Evolutionary conservation across 305 asterid species (phyloP).

Genomic region (Vinca major): DNA sequence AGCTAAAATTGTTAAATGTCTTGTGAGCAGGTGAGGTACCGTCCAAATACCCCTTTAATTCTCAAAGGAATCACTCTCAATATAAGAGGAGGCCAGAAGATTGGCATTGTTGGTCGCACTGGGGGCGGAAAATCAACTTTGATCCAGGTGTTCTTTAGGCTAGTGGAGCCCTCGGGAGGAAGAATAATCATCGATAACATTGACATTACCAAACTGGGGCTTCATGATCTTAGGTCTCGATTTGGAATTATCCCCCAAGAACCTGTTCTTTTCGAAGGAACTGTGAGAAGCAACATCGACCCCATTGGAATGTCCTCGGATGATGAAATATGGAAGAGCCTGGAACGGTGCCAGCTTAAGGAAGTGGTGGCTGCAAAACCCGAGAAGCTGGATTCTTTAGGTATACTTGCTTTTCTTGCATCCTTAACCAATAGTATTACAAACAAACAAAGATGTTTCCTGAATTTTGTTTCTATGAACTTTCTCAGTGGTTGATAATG

Average conservation of each 20-base stretch:
- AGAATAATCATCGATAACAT: constrained; percentile 60
- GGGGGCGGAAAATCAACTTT: constrained; percentile 94
- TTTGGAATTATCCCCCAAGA: constrained; percentile 96
- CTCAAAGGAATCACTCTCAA: constrained; percentile 68
- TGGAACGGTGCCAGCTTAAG: constrained; percentile 91
- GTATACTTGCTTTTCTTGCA: constrained; percentile 16
- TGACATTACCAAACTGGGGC: constrained; percentile 60
- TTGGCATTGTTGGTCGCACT: constrained; percentile 90
- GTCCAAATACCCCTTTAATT: constrained; percentile 77
- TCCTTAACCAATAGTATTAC: background rate
- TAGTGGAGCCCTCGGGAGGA: constrained; percentile 88
- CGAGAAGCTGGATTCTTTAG: constrained; percentile 72
- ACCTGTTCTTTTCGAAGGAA: constrained; percentile 91
- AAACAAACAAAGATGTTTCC: background rate
- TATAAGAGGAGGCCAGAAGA: constrained; percentile 82
- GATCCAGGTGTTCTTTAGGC: constrained; percentile 78
- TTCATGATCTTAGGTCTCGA: constrained; percentile 85
- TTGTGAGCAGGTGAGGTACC: constrained; percentile 64
- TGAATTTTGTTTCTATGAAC: background rate
- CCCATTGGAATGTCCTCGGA: constrained; percentile 72
- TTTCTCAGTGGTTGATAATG: constrained; percentile 58
- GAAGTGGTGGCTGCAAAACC: constrained; percentile 79
- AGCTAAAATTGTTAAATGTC: constrained; percentile 7
- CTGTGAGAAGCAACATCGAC: constrained; percentile 87
- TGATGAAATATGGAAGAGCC: constrained; percentile 90